Conservation (phyloP, 2,329 filamentous ascomycete species). For the Colletotrichum chrysophilum region DNA sequence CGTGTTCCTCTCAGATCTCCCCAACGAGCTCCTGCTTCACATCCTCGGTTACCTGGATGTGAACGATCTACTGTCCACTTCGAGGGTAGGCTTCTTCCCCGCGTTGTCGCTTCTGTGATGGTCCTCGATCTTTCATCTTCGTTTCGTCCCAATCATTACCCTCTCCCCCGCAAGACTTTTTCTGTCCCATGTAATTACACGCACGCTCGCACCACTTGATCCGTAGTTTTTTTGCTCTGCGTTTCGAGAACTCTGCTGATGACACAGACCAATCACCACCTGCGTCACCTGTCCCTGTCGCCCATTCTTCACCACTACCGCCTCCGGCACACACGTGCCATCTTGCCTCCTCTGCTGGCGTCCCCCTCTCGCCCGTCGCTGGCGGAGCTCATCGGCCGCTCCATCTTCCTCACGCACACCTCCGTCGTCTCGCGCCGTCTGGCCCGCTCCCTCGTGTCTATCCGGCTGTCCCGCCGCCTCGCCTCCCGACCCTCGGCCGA, state of each 20-base stretch:
- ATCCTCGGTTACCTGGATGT: slow-evolving; percentile 63
- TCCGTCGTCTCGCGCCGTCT: slow-evolving; percentile 69
- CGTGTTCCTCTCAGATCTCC: slow-evolving; percentile 38
- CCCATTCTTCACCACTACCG: slow-evolving; percentile 70
- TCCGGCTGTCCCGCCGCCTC: slow-evolving; percentile 67
- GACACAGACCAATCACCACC: slow-evolving; percentile 62
- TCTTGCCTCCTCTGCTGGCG: slow-evolving; percentile 60
- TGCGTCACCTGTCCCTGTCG: slow-evolving; percentile 66
- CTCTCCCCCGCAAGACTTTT: background rate
- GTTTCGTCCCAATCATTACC: background rate
- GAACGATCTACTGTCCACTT: slow-evolving; percentile 58
- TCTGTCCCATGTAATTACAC: background rate
- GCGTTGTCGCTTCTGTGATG: background rate
- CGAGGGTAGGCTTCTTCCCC: slow-evolving; percentile 51
- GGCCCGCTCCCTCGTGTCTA: slow-evolving; percentile 67
- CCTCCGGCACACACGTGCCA: slow-evolving; percentile 59
- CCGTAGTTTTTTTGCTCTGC: background rate
- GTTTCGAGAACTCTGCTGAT: slow-evolving; percentile 11
- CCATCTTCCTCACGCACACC: slow-evolving; percentile 71
- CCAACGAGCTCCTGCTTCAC: slow-evolving; percentile 62
- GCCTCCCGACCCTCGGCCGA: slow-evolving; percentile 64
- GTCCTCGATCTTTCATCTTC: background rate
- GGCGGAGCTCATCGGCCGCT: slow-evolving; percentile 65
- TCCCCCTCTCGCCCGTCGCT: slow-evolving; percentile 64
- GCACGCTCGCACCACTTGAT: background rate